These are phyloP conservation scores for Excoecaria cochinchinensis DNA, from an alignment of 345 rosid species.

Conservation along the genomic window DNA sequence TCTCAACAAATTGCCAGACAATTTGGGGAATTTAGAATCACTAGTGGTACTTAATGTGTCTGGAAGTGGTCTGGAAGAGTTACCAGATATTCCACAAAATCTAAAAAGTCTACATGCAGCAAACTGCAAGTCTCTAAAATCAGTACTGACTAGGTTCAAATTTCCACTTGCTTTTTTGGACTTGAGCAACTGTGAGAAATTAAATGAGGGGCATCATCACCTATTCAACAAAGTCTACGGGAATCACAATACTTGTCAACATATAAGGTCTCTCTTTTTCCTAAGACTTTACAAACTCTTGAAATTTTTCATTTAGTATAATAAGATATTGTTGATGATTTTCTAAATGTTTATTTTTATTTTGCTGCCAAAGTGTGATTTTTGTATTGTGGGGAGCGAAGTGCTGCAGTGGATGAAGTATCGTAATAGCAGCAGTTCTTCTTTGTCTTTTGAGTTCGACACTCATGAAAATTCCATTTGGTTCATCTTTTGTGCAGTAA, in stretches of 20 bases:
- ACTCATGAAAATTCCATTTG: not conserved
- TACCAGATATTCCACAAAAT: not conserved
- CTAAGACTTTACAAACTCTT: not conserved
- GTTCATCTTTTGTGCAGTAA: not conserved
- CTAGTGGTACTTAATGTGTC: not conserved
- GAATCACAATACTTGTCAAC: not conserved
- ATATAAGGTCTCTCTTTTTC: not conserved
- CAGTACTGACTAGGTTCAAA: not conserved
- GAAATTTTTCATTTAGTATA: no score
- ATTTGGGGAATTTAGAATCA: not conserved
- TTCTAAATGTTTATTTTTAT: not conserved
- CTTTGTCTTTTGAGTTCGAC: not conserved
- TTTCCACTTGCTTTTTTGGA: no score
- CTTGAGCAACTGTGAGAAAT: not conserved
- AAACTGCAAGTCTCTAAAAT: not conserved
- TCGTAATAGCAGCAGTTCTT: not conserved
- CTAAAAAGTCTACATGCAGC: not conserved
- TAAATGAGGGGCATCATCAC: not conserved
- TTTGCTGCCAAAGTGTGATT: not conserved
- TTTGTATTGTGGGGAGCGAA: not conserved
- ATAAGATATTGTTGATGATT: no score
- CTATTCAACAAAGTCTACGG: not conserved
- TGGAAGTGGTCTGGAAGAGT: not conserved
- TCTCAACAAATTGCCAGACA: not conserved
- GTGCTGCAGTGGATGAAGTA: not conserved